phyloP scores from a whole-genome alignment of 2,329 filamentous ascomycete genomes.

The Paecilomyces sp. region DNA sequence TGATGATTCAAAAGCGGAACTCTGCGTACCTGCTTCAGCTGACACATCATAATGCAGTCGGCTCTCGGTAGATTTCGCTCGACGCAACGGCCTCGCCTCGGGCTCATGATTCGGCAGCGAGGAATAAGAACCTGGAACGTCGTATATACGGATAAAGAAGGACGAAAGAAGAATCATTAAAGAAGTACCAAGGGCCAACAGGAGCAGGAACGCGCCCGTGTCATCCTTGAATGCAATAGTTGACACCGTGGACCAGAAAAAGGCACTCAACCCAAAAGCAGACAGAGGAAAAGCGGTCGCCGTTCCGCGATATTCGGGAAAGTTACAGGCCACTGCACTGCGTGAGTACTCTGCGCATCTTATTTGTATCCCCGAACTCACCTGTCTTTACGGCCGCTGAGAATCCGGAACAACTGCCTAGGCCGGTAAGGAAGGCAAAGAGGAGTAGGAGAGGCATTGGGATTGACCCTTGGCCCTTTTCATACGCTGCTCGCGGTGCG shows the following conservation, averaged over 20 bases:
- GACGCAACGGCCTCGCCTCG: constrained; percentile 25
- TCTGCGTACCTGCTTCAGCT: constrained; percentile 32
- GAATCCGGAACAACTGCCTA: constrained; percentile 90
- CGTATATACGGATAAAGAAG: constrained; percentile 75
- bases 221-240: constrained; percentile 73
- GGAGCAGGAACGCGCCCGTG: constrained; percentile 70
- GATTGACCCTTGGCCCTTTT: constrained; percentile 55
- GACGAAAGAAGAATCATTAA: constrained; percentile 67
- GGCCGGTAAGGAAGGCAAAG: constrained; percentile 76
- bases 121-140: constrained; percentile 43
- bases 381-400: constrained; percentile 73
- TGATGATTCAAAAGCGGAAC: constrained; percentile 21
- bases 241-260: constrained; percentile 85
- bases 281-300: constrained; percentile 90
- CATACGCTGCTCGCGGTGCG: constrained; percentile 52
- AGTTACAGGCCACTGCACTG: constrained; percentile 70
- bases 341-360: neutral
- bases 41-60: constrained; percentile 15
- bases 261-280: constrained; percentile 88
- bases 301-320: constrained; percentile 82
- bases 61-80: constrained; percentile 23
- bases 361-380: constrained; percentile 17
- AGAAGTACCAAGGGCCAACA: constrained; percentile 75
- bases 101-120: constrained; percentile 31
- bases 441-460: constrained; percentile 60